These are phyloP conservation scores for Carex scoparia DNA, from an alignment of 176 grass and related monocot genomes.

Conservation along the genomic window DNA sequence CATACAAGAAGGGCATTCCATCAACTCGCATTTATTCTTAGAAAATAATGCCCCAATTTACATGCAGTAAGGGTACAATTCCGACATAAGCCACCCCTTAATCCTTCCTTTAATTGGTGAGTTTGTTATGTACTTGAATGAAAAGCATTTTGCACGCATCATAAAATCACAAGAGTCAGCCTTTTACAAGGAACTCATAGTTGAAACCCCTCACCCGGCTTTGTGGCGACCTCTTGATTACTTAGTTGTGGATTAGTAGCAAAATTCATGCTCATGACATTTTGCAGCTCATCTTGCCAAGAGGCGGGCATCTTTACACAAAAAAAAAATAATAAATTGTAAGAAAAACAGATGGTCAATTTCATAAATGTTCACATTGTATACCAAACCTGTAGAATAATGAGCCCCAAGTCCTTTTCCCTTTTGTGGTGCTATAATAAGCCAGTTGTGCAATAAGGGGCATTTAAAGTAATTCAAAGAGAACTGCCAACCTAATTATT, in stretches of 20 bases:
- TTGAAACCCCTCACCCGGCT: conserved; percentile 22
- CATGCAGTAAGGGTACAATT: conserved; percentile 21
- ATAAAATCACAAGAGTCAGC: not conserved
- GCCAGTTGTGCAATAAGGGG: not conserved
- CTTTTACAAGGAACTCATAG: conserved; percentile 8
- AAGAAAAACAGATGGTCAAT: not conserved
- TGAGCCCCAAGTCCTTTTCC: not conserved
- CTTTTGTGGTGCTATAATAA: conserved; percentile 20
- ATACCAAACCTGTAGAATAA: not conserved
- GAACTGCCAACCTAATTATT: conserved; percentile 9
- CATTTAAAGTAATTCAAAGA: conserved; percentile 19
- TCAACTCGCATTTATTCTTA: conserved; percentile 21
- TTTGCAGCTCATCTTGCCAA: conserved; percentile 29
- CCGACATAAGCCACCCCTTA: not conserved
- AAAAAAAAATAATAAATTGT: not conserved
- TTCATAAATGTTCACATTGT: not conserved
- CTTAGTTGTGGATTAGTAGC: conserved; percentile 5
- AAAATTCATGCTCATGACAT: conserved; percentile 31
- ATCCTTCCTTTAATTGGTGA: conserved; percentile 17
- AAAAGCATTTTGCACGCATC: not conserved
- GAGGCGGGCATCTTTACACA: conserved; percentile 13
- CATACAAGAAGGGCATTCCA: conserved; percentile 29
- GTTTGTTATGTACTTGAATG: conserved; percentile 24
- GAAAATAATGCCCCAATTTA: conserved; percentile 27
- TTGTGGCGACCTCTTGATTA: conserved; percentile 15